Base-by-base conservation (phyloP, 1,284 basidiomycete genomes). In the Amylostereum areolatum region DNA sequence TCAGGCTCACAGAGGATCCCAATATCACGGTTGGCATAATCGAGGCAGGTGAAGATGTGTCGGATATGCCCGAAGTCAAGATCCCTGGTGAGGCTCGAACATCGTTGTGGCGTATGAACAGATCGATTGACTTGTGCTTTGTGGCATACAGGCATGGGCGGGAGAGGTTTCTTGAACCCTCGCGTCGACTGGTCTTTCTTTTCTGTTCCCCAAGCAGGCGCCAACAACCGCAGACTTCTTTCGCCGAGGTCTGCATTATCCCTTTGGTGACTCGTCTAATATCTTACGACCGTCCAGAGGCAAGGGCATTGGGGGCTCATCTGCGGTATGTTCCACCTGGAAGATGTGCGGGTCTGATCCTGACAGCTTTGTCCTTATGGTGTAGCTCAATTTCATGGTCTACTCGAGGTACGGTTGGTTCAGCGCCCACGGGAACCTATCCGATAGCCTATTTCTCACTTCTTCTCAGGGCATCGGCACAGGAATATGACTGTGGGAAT, bases 1-100 rank as follows among this genome's bases (percentile, higher is more conserved):
- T n/a, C 40, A 51, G 49, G 3, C 45, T 51, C 7, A 33, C 49
- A 3, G 49, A 51, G 25, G 45, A 51, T 32, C n/a, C 39, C n/a
- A 10, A 46, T 18, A 31, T 51, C 6, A 37, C 40, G 11, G 45
- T 51, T n/a, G 45, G 49, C 10, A 32, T 51, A 31, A 36, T 51
- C 24, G 49, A 51, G 29, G 49, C 49, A 5, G 45, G 45, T 5
- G 39, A 41, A n/a, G 36, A 51, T 29, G 7, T 35, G 3, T 12
- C 49, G 4, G 31, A 47, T 18, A 36, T 35, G 30, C 37, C 18
- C 8, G 5, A 33, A 8, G n/a, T 51, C 29, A 25, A 25, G 4
- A 18, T 47, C 27, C 45, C 49, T 10, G 45, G 45, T 46, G 25
- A 12, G 40, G 8, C 25, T 11, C 25, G 11, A 18, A 27, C 4